A percentile compares a stretch with the other conserved stretches of the same genome.
Conservation (phyloP, 1,284 basidiomycete genomes). For the Malassezia psittaci region DNA sequence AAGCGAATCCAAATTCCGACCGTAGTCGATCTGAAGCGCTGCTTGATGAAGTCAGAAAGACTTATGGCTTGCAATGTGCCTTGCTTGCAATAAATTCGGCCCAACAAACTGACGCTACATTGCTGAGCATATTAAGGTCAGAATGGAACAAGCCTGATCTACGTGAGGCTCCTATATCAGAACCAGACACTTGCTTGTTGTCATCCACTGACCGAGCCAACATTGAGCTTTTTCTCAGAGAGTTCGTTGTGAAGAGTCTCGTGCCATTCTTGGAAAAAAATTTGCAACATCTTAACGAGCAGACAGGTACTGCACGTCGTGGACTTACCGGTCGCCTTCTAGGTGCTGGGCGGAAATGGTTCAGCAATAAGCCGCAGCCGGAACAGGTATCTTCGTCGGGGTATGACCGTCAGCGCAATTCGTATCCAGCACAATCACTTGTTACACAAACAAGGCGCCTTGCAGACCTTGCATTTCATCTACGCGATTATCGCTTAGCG, state of each 20-base stretch:
- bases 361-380: slow-evolving; percentile 32
- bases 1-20: slow-evolving; percentile 23
- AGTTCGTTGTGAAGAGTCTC: slow-evolving; percentile 79
- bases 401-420: slow-evolving; percentile 14
- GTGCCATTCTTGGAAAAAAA: slow-evolving; percentile 94
- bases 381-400: slow-evolving; percentile 39
- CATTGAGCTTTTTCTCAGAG: slow-evolving; percentile 70
- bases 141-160: neutral
- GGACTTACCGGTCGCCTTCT: slow-evolving; percentile 73
- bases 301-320: slow-evolving; percentile 67
- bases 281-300: slow-evolving; percentile 87
- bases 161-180: neutral
- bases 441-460: slow-evolving; percentile 57
- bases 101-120: neutral
- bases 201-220: slow-evolving; percentile 68
- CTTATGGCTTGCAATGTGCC: slow-evolving; percentile 44
- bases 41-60: slow-evolving; percentile 35
- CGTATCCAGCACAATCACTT: slow-evolving; percentile 50
- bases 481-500: slow-evolving; percentile 81
- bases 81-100: slow-evolving; percentile 40
- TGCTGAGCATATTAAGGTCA: neutral
- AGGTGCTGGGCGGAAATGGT: slow-evolving; percentile 52
- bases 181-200: slow-evolving; percentile 47
- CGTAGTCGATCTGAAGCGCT: slow-evolving; percentile 27
- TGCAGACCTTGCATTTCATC: slow-evolving; percentile 86